Percentiles rank a stretch among this genome's conserved stretches.
Evolutionary conservation across 495 filamentous ascomycete species (phyloP).

Genomic region (Hypoxylon intermedium): DNA sequence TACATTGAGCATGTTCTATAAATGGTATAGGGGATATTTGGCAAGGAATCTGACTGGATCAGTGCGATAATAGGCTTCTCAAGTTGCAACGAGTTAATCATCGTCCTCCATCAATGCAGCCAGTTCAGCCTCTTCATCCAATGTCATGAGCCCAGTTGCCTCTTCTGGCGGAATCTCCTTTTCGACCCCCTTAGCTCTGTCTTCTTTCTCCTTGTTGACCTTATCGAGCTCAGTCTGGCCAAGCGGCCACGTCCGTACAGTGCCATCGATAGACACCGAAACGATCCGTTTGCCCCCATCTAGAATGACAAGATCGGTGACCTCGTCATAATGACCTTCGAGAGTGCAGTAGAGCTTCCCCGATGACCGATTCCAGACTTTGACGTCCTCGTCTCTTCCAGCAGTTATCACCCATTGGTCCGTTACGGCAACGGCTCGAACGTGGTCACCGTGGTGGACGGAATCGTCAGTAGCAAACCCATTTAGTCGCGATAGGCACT

Average conservation of each 20-base stretch:
- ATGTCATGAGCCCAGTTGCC: slow-evolving; percentile 63
- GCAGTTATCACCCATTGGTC: slow-evolving; percentile 87
- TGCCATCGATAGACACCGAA: slow-evolving; percentile 88
- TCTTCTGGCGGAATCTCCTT: slow-evolving; percentile 53
- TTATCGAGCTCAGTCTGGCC: slow-evolving; percentile 66
- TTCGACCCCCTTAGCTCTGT: slow-evolving; percentile 56
- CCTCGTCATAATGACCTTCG: slow-evolving; percentile 89
- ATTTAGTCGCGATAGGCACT: slow-evolving; percentile 70
- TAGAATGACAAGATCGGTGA: slow-evolving; percentile 77
- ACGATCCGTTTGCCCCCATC: slow-evolving; percentile 63
- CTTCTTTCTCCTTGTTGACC: slow-evolving; percentile 59
- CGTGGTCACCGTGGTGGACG: slow-evolving; percentile 85
- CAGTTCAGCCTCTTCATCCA: slow-evolving; percentile 85
- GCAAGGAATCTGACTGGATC: too few species aligned
- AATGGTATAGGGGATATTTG: too few species aligned
- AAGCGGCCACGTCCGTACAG: slow-evolving; percentile 82
- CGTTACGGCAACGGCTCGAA: slow-evolving; percentile 76
- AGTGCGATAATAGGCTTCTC: not conserved
- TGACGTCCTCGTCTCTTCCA: slow-evolving; percentile 88
- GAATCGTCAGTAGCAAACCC: slow-evolving; percentile 73
- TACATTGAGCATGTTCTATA: too few species aligned
- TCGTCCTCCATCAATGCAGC: slow-evolving; percentile 86
- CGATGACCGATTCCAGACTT: slow-evolving; percentile 79
- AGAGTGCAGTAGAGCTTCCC: slow-evolving; percentile 80
- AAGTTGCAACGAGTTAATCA: slow-evolving; percentile 46